Conservation (phyloP, 805 yeast genomes). For the Dipodascus albidus region DNA sequence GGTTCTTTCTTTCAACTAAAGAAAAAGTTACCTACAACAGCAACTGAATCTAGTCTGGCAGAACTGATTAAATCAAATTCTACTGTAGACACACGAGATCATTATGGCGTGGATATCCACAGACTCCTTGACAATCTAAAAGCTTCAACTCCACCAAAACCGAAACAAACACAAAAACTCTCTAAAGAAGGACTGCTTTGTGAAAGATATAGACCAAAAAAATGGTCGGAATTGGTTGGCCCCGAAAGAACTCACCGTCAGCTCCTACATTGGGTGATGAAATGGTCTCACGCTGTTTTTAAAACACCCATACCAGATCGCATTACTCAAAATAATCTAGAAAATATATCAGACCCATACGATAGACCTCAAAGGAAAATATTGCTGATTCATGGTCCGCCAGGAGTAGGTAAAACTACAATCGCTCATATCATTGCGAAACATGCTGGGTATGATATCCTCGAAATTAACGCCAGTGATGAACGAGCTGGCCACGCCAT, state of each 20-base stretch:
- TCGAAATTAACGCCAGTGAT: conserved; percentile 82
- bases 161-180: not conserved
- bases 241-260: conserved; percentile 53
- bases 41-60: conserved; percentile 1
- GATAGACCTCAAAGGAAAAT: conserved; percentile 53
- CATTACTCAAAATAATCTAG: not conserved
- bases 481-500: conserved; percentile 54
- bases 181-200: conserved; percentile 29
- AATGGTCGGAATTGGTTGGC: conserved; percentile 57
- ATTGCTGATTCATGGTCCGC: conserved; percentile 77
- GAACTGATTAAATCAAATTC: no score
- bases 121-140: conserved; percentile 6
- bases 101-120: conserved; percentile 14
- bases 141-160: not conserved
- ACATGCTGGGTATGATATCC: conserved; percentile 68
- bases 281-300: conserved; percentile 53
- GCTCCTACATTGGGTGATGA: conserved; percentile 51
- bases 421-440: conserved; percentile 75
- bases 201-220: conserved; percentile 57
- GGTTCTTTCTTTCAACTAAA: not conserved
- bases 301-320: conserved; percentile 31
- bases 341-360: conserved; percentile 34
- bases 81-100: conserved; percentile 5
- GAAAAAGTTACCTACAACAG: not conserved
- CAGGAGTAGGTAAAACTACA: conserved; percentile 89